Evolutionary conservation across 2,329 filamentous ascomycete species (phyloP).

Genomic region (Aspergillus spinulosporus): DNA sequence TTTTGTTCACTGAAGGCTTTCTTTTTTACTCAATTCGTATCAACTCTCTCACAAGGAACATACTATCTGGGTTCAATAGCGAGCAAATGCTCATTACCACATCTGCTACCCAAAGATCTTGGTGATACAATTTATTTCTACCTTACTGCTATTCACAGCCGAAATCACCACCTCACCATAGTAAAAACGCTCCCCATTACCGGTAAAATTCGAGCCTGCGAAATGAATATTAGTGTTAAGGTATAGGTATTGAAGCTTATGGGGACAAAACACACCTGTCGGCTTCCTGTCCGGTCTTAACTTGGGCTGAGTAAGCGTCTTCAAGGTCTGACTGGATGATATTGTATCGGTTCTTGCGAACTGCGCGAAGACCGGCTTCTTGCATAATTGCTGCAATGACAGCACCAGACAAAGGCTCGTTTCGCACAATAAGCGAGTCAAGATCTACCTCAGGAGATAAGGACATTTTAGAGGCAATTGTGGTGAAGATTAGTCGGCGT

Average conservation of each 20-base stretch:
- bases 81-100: constrained; percentile 19
- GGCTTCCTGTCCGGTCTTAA: constrained; percentile 76
- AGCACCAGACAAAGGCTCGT: constrained; percentile 91
- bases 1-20: no score
- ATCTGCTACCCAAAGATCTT: constrained; percentile 24
- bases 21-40: no score
- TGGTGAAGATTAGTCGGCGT: constrained; percentile 92
- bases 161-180: constrained; percentile 17
- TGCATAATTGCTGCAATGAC: constrained; percentile 99
- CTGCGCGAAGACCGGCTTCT: constrained; percentile 89
- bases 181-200: constrained; percentile 26
- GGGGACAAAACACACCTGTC: constrained; percentile 51
- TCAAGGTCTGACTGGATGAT: constrained; percentile 97
- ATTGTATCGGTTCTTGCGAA: constrained; percentile 97
- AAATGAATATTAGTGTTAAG: constrained; percentile 44
- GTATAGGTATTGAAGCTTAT: constrained; percentile 13
- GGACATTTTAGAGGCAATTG: constrained; percentile 97
- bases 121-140: constrained; percentile 33
- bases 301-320: constrained; percentile 94
- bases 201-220: constrained; percentile 92
- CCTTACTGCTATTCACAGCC: constrained; percentile 24
- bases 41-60: no score
- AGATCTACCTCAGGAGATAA: constrained; percentile 94
- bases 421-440: constrained; percentile 92
- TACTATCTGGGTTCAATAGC: no score